phyloP scores from a whole-genome alignment of 2,329 filamentous ascomycete genomes.

The Beauveria scarabaeidicola region DNA sequence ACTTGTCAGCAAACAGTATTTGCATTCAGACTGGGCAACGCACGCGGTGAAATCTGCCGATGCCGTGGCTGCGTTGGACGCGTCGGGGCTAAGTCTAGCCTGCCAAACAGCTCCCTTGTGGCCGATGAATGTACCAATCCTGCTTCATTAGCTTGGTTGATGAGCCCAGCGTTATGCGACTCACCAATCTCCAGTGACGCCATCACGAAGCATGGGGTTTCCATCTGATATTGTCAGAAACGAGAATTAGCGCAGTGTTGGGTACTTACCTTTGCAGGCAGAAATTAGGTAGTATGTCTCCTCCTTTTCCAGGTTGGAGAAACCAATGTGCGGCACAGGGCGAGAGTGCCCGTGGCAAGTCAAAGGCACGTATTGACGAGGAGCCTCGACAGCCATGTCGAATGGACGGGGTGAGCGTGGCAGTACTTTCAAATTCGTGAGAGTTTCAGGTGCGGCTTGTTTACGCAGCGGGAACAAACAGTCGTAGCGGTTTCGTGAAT shows the following conservation, averaged over 20 bases:
- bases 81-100: conserved; percentile 80
- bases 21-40: conserved; percentile 23
- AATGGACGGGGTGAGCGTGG: background rate
- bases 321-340: conserved; percentile 83
- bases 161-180: conserved; percentile 16
- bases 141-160: conserved; percentile 48
- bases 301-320: conserved; percentile 74
- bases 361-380: conserved; percentile 66
- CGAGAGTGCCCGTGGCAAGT: conserved; percentile 93
- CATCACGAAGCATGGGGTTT: conserved; percentile 96
- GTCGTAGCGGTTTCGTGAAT: conserved; percentile 7
- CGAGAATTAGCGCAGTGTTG: conserved; percentile 7
- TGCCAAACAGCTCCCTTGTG: conserved; percentile 99
- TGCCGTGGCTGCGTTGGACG: conserved; percentile 79
- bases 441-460: background rate
- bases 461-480: background rate
- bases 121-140: conserved; percentile 96
- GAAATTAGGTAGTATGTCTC: conserved; percentile 88
- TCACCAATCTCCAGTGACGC: conserved; percentile 87
- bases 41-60: conserved; percentile 94
- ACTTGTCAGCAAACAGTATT: conserved; percentile 20
- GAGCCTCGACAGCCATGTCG: conserved; percentile 27
- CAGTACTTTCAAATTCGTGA: background rate
- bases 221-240: conserved; percentile 55
- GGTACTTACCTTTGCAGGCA: conserved; percentile 68